These are phyloP conservation scores for Trichoderma breve DNA, from an alignment of 2,329 filamentous ascomycete species.

Conservation along the genomic window DNA sequence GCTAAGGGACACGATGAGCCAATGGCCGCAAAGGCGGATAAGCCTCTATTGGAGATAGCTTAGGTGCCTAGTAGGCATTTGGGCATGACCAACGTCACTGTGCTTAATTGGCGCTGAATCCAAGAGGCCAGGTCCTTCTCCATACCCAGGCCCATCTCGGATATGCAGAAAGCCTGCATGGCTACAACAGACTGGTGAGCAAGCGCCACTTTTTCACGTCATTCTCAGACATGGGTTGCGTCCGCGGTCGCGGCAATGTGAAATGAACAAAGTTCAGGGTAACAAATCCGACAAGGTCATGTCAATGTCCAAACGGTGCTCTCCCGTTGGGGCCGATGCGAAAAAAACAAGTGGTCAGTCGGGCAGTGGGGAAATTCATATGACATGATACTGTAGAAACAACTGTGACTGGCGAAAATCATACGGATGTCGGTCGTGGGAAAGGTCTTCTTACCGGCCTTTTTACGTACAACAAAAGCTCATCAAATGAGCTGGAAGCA, in stretches of 20 bases:
- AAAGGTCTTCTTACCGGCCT: not conserved
- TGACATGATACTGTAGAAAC: not conserved
- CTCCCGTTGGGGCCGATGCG: not conserved
- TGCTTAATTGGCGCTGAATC: not conserved
- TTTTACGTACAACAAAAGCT: not conserved
- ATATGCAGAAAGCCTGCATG: constrained; percentile 7
- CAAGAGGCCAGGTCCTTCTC: not conserved
- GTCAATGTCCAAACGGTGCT: not conserved
- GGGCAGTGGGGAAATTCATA: not conserved
- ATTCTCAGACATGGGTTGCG: constrained; percentile 7
- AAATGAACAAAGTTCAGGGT: not conserved
- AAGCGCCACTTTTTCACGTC: constrained; percentile 13
- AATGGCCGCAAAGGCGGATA: not conserved
- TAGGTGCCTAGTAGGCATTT: constrained; percentile 8
- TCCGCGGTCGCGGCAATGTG: not conserved
- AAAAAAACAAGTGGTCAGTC: not conserved
- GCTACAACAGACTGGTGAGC: constrained; percentile 1
- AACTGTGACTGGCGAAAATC: not conserved
- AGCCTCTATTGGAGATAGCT: not conserved
- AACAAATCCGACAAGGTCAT: not conserved
- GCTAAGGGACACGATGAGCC: not conserved
- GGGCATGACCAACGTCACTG: constrained; percentile 9
- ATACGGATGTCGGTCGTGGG: not conserved
- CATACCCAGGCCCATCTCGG: not conserved
- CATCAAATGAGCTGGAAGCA: not conserved